Percentiles rank a stretch among this genome's conserved stretches.
Conservation (phyloP, 352 stramenopile genomes). For the Pythium brachiatum region DNA sequence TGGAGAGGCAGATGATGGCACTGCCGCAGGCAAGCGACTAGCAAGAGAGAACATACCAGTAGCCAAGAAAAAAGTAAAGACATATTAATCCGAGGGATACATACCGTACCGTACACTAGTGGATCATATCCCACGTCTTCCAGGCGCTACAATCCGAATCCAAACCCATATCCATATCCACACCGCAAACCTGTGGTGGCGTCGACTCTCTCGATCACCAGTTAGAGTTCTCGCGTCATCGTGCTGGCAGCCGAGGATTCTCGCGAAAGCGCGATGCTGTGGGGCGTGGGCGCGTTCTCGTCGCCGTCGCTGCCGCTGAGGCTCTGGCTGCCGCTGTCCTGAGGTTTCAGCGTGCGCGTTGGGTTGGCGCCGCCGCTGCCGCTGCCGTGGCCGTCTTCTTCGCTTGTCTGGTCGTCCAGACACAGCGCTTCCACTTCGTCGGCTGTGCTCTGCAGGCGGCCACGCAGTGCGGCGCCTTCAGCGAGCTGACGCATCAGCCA, state of each 20-base stretch:
- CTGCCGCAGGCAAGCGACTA: slow-evolving; percentile 30
- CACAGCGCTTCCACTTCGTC: slow-evolving; percentile 47
- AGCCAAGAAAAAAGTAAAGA: slow-evolving; percentile 4
- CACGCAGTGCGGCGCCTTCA: slow-evolving; percentile 72
- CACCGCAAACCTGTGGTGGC: not conserved
- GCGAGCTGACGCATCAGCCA: slow-evolving; percentile 80
- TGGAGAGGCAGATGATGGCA: slow-evolving; percentile 62
- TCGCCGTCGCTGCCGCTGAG: slow-evolving; percentile 70
- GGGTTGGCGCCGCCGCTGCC: not conserved
- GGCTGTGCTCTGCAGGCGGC: slow-evolving; percentile 42
- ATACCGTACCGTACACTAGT: slow-evolving; percentile 2
- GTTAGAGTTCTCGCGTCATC: slow-evolving; percentile 3
- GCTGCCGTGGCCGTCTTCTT: slow-evolving; percentile 43
- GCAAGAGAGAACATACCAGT: not conserved
- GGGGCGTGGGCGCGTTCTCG: slow-evolving; percentile 25
- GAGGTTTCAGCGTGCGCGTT: slow-evolving; percentile 38
- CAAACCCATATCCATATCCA: slow-evolving; percentile 3
- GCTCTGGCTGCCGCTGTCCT: slow-evolving; percentile 40
- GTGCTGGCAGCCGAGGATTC: slow-evolving; percentile 1
- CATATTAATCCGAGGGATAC: slow-evolving; percentile 5
- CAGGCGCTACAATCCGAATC: not conserved
- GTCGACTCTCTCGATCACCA: no score
- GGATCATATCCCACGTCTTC: not conserved
- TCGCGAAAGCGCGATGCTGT: not conserved
- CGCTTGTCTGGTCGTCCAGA: slow-evolving; percentile 51